Percentiles rank a stretch among this genome's conserved stretches.
phyloP scores from a whole-genome alignment of 352 stramenopile species.

The Thalassiosira ordinaria region DNA sequence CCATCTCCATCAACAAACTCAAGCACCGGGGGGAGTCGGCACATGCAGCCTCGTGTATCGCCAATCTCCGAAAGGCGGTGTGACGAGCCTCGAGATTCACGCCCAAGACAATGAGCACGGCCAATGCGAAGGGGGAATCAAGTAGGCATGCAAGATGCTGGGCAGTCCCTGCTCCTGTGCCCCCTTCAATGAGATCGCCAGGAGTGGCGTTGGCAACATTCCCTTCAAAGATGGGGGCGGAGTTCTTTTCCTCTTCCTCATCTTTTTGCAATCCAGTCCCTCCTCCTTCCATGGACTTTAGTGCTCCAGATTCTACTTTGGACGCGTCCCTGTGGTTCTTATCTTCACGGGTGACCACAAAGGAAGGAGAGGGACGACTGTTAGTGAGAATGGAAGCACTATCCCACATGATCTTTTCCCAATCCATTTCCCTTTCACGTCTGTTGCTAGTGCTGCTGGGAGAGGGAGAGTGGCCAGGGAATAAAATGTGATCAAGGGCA shows the following conservation, averaged over 20 bases:
- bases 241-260: constrained; percentile 1
- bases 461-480: background rate
- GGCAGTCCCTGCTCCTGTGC: constrained; percentile 70
- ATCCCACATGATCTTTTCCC: constrained; percentile 64
- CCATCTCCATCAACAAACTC: constrained; percentile 72
- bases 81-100: constrained; percentile 68
- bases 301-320: background rate
- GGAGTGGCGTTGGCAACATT: constrained; percentile 74
- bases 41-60: constrained; percentile 81
- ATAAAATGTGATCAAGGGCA: constrained; percentile 11
- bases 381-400: constrained; percentile 63
- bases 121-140: constrained; percentile 72
- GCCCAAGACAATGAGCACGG: constrained; percentile 77
- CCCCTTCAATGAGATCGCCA: constrained; percentile 36
- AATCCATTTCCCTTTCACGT: constrained; percentile 23
- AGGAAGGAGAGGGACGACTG: constrained; percentile 60
- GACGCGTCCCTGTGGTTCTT: constrained; percentile 18
- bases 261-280: background rate
- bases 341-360: constrained; percentile 55
- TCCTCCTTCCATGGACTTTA: constrained; percentile 17
- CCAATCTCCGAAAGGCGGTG: constrained; percentile 78
- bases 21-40: constrained; percentile 76
- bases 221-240: constrained; percentile 76
- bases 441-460: background rate
- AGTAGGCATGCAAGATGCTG: constrained; percentile 82